Evolutionary conservation across 2,329 filamentous ascomycete genomes (phyloP).

Genomic region (Exophiala aquamarina): DNA sequence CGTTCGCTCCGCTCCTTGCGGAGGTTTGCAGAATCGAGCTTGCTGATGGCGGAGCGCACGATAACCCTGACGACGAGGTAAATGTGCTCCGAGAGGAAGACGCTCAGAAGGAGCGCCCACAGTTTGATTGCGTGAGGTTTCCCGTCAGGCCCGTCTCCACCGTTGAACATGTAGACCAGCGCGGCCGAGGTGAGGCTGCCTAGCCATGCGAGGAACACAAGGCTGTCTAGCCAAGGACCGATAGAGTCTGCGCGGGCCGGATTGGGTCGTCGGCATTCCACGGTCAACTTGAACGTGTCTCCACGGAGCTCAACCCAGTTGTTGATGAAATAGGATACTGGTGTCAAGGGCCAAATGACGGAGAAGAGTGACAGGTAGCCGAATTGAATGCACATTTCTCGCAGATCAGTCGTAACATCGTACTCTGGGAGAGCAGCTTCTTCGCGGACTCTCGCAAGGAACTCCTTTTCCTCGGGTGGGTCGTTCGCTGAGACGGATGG

Average conservation of each 20-base stretch:
- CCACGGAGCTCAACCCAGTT: conserved; percentile 95
- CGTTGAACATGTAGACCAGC: conserved; percentile 84
- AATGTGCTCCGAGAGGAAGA: conserved; percentile 84
- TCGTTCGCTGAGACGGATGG: conserved; percentile 60
- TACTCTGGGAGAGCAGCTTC: conserved; percentile 82
- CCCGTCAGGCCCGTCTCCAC: conserved; percentile 64
- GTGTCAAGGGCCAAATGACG: conserved; percentile 91
- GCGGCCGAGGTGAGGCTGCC: conserved; percentile 85
- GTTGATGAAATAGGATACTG: conserved; percentile 84
- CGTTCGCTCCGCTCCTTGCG: conserved; percentile 82
- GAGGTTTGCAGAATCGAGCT: conserved; percentile 80
- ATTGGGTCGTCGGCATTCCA: conserved; percentile 83
- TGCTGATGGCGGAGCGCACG: conserved; percentile 71
- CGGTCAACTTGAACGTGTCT: conserved; percentile 90
- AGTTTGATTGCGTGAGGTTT: conserved; percentile 69
- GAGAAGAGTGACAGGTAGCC: conserved; percentile 91
- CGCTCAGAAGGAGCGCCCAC: conserved; percentile 77
- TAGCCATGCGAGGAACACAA: conserved; percentile 91
- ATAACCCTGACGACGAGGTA: conserved; percentile 76
- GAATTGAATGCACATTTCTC: conserved; percentile 90
- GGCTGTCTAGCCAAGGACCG: conserved; percentile 82
- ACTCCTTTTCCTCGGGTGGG: conserved; percentile 72
- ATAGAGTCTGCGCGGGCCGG: conserved; percentile 92
- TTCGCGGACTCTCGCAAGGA: conserved; percentile 76
- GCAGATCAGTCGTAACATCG: conserved; percentile 84